These are phyloP conservation scores for Talaromyces adpressus DNA, from an alignment of 495 filamentous ascomycete species.

Conservation along the genomic window DNA sequence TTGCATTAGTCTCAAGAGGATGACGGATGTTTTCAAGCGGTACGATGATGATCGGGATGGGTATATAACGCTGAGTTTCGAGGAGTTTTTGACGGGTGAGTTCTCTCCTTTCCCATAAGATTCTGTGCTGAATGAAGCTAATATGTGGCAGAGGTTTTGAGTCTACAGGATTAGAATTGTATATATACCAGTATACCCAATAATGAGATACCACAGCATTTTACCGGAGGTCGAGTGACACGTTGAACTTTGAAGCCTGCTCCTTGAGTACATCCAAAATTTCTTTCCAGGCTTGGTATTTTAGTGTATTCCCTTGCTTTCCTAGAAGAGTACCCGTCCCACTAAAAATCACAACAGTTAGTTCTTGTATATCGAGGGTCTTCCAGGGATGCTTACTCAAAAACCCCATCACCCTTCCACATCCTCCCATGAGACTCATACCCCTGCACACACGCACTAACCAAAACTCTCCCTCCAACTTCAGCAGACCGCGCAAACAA, in stretches of 20 bases:
- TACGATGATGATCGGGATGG: constrained; percentile 97
- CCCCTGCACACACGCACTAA: constrained; percentile 43
- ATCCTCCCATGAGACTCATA: constrained; percentile 42
- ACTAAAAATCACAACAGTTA: constrained; percentile 18
- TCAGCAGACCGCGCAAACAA: constrained; percentile 43
- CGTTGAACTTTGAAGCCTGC: constrained; percentile 19
- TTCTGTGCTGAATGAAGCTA: not conserved
- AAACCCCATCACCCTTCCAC: constrained; percentile 41
- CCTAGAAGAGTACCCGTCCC: constrained; percentile 30
- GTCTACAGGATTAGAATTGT: constrained; percentile 31
- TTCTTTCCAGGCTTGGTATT: constrained; percentile 34
- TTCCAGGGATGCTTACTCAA: constrained; percentile 26
- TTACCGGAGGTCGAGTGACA: not conserved
- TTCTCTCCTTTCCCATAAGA: not conserved
- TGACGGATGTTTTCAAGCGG: constrained; percentile 99
- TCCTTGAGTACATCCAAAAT: constrained; percentile 25
- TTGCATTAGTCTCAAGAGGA: constrained; percentile 90
- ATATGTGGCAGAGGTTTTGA: constrained; percentile 28
- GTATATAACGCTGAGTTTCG: constrained; percentile 76
- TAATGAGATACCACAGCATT: constrained; percentile 7
- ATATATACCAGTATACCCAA: constrained; percentile 3
- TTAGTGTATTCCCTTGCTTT: constrained; percentile 25
- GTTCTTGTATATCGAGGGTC: not conserved
- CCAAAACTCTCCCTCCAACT: constrained; percentile 41
- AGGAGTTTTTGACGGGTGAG: constrained; percentile 67